phyloP scores from a whole-genome alignment of 2,329 filamentous ascomycete genomes.

The Phaeosphaeriaceae sp. region DNA sequence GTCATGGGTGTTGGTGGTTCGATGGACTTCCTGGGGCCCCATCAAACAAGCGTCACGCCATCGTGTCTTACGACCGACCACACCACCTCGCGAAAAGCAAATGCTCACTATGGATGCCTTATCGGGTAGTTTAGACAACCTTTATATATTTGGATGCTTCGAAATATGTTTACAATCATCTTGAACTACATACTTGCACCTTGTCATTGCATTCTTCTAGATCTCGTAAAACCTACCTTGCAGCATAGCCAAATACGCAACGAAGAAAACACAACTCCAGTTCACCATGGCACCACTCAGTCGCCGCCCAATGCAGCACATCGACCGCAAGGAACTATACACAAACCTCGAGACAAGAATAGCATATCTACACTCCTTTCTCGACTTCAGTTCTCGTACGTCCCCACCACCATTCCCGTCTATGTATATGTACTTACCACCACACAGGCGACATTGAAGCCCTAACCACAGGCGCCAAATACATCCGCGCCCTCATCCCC shows the following conservation, averaged over 20 bases:
- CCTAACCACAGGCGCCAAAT: constrained; percentile 72
- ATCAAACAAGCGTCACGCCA: constrained; percentile 26
- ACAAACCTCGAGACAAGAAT: constrained; percentile 73
- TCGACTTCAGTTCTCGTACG: constrained; percentile 76
- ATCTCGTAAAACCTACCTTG: too few species aligned
- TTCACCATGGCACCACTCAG: constrained; percentile 31
- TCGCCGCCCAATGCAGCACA: constrained; percentile 59
- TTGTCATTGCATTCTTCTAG: too few species aligned
- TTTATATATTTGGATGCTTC: too few species aligned
- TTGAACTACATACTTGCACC: too few species aligned
- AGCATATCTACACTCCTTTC: constrained; percentile 75
- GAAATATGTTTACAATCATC: too few species aligned
- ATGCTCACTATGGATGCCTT: too few species aligned
- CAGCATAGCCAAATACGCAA: too few species aligned
- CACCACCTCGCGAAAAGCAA: constrained; percentile 16
- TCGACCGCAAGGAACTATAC: constrained; percentile 75
- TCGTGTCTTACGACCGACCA: constrained; percentile 28
- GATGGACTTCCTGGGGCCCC: constrained; percentile 1
- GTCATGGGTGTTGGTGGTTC: constrained; percentile 14
- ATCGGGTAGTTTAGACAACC: too few species aligned
- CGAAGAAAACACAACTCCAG: too few species aligned
- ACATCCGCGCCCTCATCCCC: constrained; percentile 82
- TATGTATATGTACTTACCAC: neutral
- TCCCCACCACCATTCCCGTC: constrained; percentile 4
- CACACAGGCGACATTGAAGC: constrained; percentile 70